phyloP scores from a whole-genome alignment of 2,329 filamentous ascomycete species.

The Xylariaceae sp. region DNA sequence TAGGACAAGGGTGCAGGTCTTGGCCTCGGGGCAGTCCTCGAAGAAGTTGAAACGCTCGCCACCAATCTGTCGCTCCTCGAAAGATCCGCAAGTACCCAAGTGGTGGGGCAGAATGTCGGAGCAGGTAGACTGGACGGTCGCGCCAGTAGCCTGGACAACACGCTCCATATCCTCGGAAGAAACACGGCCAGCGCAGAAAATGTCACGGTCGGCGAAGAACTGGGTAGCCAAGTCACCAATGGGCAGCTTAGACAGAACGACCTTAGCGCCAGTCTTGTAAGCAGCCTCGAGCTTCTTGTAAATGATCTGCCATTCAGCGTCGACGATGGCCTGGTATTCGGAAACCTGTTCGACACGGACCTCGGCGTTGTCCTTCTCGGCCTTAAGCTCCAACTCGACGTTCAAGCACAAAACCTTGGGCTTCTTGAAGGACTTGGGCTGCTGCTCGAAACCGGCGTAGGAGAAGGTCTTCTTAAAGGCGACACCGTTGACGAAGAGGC shows the following conservation, averaged over 20 bases:
- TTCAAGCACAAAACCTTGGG: slow-evolving; percentile 97
- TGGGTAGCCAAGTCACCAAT: slow-evolving; percentile 97
- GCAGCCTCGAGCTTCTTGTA: slow-evolving; percentile 98
- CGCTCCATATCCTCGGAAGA: slow-evolving; percentile 89
- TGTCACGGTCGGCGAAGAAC: slow-evolving; percentile 94
- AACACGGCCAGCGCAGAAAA: slow-evolving; percentile 97
- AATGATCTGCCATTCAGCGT: slow-evolving; percentile 99
- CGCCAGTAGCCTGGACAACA: slow-evolving; percentile 89
- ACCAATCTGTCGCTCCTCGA: slow-evolving; percentile 96
- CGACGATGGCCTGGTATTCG: slow-evolving; percentile 98
- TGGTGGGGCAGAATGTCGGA: slow-evolving; percentile 87
- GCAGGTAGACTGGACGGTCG: slow-evolving; percentile 90
- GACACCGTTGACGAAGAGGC: slow-evolving; percentile 93
- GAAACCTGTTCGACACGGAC: slow-evolving; percentile 97
- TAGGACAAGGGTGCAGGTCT: slow-evolving; percentile 93
- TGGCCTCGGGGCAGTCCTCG: slow-evolving; percentile 88
- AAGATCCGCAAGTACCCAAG: slow-evolving; percentile 81
- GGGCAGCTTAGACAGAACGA: slow-evolving; percentile 92
- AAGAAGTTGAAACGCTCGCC: slow-evolving; percentile 99
- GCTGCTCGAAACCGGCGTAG: slow-evolving; percentile 98
- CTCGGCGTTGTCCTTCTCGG: slow-evolving; percentile 98
- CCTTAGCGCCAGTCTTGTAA: slow-evolving; percentile 90
- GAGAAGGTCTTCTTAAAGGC: slow-evolving; percentile 99
- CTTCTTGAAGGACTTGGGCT: slow-evolving; percentile 90
- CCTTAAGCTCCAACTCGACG: slow-evolving; percentile 96